These are phyloP conservation scores for Pseudoscleropodium purum DNA, from an alignment of 225 moss, liverwort and hornwort species.

Conservation along the genomic window DNA sequence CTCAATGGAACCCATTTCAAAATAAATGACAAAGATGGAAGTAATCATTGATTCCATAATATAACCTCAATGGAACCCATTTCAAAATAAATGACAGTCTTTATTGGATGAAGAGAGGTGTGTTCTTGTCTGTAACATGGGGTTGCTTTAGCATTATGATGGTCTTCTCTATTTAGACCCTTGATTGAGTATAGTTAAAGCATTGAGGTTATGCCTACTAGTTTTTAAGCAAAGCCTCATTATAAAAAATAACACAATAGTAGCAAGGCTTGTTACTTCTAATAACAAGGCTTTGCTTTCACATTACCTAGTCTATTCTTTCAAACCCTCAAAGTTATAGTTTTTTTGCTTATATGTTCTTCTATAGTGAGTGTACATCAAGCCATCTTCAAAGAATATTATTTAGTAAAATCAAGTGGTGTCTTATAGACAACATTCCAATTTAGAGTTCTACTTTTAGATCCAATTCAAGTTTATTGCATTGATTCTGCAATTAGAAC, in stretches of 20 bases:
- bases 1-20: not conserved
- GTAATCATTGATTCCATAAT: not conserved
- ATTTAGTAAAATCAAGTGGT: fast-evolving
- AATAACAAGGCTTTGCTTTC: fast-evolving
- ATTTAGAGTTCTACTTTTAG: no score
- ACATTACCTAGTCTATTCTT: not conserved
- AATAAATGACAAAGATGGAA: not conserved
- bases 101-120: not conserved
- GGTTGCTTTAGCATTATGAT: not conserved
- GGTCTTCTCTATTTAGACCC: not conserved
- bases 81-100: not conserved
- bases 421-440: fast-evolving
- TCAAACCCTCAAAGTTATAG: no score
- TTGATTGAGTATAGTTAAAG: not conserved
- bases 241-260: not conserved
- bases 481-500: not conserved
- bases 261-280: not conserved
- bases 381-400: not conserved
- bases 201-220: no score
- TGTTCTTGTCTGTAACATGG: fast-evolving
- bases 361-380: fast-evolving
- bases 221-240: fast-evolving
- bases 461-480: not conserved
- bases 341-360: fast-evolving
- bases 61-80: not conserved